Evolutionary conservation across 805 yeast genomes (phyloP).

Genomic region (Lipomyces spencermartinsiae): DNA sequence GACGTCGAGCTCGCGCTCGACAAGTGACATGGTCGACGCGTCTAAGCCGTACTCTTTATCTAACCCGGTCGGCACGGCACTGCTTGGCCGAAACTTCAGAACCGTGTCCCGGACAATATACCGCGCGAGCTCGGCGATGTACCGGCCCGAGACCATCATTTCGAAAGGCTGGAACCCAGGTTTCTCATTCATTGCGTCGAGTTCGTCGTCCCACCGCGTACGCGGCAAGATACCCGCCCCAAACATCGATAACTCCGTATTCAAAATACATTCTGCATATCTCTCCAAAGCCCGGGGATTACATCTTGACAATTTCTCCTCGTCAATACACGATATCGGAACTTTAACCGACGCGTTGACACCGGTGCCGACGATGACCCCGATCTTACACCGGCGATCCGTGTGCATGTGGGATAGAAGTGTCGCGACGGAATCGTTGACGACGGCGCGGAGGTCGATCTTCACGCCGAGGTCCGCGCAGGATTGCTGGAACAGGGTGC

Average conservation of each 20-base stretch:
- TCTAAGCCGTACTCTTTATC: slow-evolving; percentile 41
- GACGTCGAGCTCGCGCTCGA: slow-evolving; percentile 40
- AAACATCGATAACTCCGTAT: slow-evolving; percentile 93
- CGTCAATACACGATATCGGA: slow-evolving; percentile 67
- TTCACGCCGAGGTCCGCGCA: slow-evolving; percentile 61
- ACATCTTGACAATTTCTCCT: slow-evolving; percentile 62
- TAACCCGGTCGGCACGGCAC: slow-evolving; percentile 39
- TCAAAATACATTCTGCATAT: slow-evolving; percentile 64
- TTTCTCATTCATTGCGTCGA: slow-evolving; percentile 66
- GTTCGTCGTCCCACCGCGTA: slow-evolving; percentile 72
- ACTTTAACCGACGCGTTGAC: slow-evolving; percentile 77
- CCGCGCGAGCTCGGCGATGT: slow-evolving; percentile 83
- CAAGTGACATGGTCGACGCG: slow-evolving; percentile 40
- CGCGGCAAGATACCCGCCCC: slow-evolving; percentile 66
- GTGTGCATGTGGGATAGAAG: slow-evolving; percentile 71
- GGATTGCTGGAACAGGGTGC: slow-evolving; percentile 67
- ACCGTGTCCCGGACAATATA: slow-evolving; percentile 73
- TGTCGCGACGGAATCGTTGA: slow-evolving; percentile 91
- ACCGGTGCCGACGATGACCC: slow-evolving; percentile 92
- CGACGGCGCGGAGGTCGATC: slow-evolving; percentile 76
- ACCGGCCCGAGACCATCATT: slow-evolving; percentile 86
- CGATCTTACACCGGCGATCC: slow-evolving; percentile 67
- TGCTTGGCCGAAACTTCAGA: slow-evolving; percentile 38
- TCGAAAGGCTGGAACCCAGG: slow-evolving; percentile 89
- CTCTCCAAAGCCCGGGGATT: slow-evolving; percentile 44